phyloP scores from a whole-genome alignment of 345 rosid species.

The Alliaria petiolata region DNA sequence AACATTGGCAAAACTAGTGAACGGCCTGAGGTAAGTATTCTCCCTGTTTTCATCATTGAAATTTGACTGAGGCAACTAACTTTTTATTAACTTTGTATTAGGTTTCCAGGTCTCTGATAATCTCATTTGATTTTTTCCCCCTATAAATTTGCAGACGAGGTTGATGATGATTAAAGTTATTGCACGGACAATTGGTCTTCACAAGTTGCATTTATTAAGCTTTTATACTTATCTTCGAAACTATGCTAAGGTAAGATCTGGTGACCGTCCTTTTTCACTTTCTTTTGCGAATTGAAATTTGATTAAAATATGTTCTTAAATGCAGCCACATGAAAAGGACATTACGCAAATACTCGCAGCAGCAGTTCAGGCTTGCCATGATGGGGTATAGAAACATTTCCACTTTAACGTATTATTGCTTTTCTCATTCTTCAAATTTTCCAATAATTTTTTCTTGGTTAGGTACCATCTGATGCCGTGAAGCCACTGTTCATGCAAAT shows the following conservation, averaged over 20 bases:
- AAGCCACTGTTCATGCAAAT: slow-evolving; percentile 91
- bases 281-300: neutral
- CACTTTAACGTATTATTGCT: neutral
- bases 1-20: slow-evolving; percentile 36
- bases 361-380: slow-evolving; percentile 95
- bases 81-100: neutral
- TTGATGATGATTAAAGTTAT: slow-evolving; percentile 92
- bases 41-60: neutral
- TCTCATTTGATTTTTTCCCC: neutral
- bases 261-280: neutral
- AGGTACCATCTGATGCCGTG: slow-evolving; percentile 99
- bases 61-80: neutral
- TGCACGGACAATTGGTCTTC: slow-evolving; percentile 90
- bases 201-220: slow-evolving; percentile 67
- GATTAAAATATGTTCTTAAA: neutral
- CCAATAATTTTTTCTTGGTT: slow-evolving; percentile 9
- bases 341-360: slow-evolving; percentile 91
- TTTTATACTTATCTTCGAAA: slow-evolving; percentile 78
- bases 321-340: slow-evolving; percentile 94
- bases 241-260: slow-evolving; percentile 65
- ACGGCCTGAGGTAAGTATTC: slow-evolving; percentile 70
- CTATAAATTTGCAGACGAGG: slow-evolving; percentile 60
- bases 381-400: slow-evolving; percentile 61
- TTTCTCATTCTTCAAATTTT: neutral
- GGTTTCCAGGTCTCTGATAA: neutral